A percentile compares a stretch with the other conserved stretches of the same genome.
Evolutionary conservation across 169 alveolate genomes (phyloP).

Genomic region (Cryptosporidium ryanae): DNA sequence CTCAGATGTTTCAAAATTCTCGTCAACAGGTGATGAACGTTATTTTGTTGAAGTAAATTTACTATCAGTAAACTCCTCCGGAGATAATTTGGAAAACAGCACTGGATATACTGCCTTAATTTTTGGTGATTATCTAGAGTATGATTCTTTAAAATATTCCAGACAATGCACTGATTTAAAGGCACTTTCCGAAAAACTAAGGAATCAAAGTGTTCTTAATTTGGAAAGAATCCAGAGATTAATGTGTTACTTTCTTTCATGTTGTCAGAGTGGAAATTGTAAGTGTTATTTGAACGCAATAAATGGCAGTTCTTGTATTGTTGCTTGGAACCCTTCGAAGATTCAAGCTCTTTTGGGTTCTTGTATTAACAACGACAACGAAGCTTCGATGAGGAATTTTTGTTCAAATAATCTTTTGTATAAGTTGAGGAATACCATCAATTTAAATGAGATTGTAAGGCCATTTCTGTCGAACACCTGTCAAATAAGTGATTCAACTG

Average conservation of each 20-base stretch:
- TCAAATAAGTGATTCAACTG: conserved; percentile 9
- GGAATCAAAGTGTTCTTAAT: conserved; percentile 36
- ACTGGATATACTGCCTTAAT: conserved; percentile 40
- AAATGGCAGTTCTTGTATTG: conserved; percentile 20
- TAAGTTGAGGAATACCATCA: conserved; percentile 6
- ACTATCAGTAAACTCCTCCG: conserved; percentile 1
- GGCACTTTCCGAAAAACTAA: conserved; percentile 12
- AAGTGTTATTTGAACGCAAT: conserved; percentile 3
- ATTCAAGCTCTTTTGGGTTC: conserved; percentile 8
- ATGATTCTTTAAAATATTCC: conserved; percentile 9
- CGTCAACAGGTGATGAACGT: background rate
- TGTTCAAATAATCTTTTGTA: conserved; percentile 30
- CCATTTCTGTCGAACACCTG: conserved; percentile 10
- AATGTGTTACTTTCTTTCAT: conserved; percentile 39
- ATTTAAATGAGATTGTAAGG: conserved; percentile 16
- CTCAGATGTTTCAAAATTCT: background rate
- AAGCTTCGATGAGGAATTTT: background rate
- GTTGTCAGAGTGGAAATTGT: conserved; percentile 37
- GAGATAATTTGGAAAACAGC: conserved; percentile 7
- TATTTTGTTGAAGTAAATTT: conserved; percentile 42
- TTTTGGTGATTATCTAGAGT: conserved; percentile 12
- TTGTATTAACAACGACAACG: background rate
- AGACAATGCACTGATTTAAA: conserved; percentile 22
- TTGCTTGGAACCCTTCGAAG: conserved; percentile 39
- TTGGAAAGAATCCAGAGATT: conserved; percentile 23